Conservation (phyloP, 2,329 filamentous ascomycete genomes). For the Beauveria scarabaeidicola region DNA sequence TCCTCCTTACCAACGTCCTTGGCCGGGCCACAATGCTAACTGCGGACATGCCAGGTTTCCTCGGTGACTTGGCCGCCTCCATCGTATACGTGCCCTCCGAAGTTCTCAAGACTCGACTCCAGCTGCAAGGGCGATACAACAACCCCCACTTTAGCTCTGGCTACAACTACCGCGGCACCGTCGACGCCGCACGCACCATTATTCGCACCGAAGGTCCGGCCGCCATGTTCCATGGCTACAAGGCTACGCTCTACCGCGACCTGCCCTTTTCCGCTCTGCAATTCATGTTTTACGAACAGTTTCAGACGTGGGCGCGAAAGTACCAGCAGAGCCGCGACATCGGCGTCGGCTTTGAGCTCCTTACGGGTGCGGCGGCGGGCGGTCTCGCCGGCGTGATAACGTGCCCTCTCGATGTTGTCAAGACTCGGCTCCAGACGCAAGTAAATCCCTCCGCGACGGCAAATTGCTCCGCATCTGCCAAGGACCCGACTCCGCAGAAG, state of each 20-base stretch:
- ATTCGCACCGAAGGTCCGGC: constrained; percentile 70
- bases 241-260: constrained; percentile 88
- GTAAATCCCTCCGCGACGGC: constrained; percentile 38
- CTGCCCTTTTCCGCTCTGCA: constrained; percentile 93
- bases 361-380: constrained; percentile 83
- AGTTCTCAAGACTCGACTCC: constrained; percentile 92
- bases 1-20: neutral
- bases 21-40: neutral
- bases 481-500: constrained; percentile 42
- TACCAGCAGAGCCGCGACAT: constrained; percentile 79
- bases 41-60: constrained; percentile 52
- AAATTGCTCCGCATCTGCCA: constrained; percentile 18
- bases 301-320: constrained; percentile 68
- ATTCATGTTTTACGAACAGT: constrained; percentile 97
- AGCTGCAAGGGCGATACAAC: constrained; percentile 89
- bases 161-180: constrained; percentile 87
- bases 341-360: constrained; percentile 72
- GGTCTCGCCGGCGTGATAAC: constrained; percentile 91
- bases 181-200: constrained; percentile 80
- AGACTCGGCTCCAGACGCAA: constrained; percentile 93
- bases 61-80: constrained; percentile 87
- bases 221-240: constrained; percentile 94
- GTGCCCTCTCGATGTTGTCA: constrained; percentile 93
- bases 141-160: constrained; percentile 90
- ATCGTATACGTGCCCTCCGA: constrained; percentile 94